Percentiles rank a stretch among this genome's conserved stretches.
Evolutionary conservation across 2,329 filamentous ascomycete species (phyloP).

Genomic region (Scytalidium sp.): DNA sequence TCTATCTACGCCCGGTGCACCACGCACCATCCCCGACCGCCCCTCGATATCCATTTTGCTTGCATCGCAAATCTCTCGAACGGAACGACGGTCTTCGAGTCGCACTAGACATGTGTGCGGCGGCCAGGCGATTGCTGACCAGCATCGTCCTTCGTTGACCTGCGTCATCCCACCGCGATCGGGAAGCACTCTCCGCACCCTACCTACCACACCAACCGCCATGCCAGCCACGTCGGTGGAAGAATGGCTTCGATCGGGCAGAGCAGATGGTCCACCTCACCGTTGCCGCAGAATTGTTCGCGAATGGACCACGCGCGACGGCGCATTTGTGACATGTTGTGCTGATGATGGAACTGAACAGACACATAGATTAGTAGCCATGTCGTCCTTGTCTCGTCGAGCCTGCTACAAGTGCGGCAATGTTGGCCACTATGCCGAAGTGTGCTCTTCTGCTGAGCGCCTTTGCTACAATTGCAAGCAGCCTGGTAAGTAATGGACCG

Average conservation of each 20-base stretch:
- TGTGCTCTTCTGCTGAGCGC: slow-evolving; percentile 95
- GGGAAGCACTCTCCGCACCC: neutral
- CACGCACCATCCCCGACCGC: slow-evolving; percentile 1
- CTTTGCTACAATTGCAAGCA: slow-evolving; percentile 99
- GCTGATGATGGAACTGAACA: slow-evolving; percentile 33
- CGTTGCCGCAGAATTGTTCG: slow-evolving; percentile 28
- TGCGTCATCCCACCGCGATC: neutral
- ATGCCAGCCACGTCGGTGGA: slow-evolving; percentile 29
- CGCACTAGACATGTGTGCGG: slow-evolving; percentile 28
- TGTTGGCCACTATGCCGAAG: slow-evolving; percentile 79
- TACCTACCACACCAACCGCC: slow-evolving; percentile 12
- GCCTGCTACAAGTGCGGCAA: slow-evolving; percentile 75
- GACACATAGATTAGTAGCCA: slow-evolving; percentile 37
- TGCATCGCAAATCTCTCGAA: neutral
- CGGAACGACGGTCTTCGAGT: slow-evolving; percentile 11
- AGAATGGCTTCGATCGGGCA: slow-evolving; percentile 26
- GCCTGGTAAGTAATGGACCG: slow-evolving; percentile 60
- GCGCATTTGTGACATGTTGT: slow-evolving; percentile 30
- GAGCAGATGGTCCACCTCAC: slow-evolving; percentile 27
- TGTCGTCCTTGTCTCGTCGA: slow-evolving; percentile 79
- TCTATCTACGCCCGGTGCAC: slow-evolving; percentile 5
- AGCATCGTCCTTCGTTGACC: slow-evolving; percentile 11
- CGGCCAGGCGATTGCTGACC: slow-evolving; percentile 26
- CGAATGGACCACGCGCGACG: slow-evolving; percentile 27
- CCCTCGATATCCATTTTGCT: neutral